A percentile compares a stretch with the other conserved stretches of the same genome.
Conservation (phyloP, 148 eudicot genomes). For the Diospyros lotus region DNA sequence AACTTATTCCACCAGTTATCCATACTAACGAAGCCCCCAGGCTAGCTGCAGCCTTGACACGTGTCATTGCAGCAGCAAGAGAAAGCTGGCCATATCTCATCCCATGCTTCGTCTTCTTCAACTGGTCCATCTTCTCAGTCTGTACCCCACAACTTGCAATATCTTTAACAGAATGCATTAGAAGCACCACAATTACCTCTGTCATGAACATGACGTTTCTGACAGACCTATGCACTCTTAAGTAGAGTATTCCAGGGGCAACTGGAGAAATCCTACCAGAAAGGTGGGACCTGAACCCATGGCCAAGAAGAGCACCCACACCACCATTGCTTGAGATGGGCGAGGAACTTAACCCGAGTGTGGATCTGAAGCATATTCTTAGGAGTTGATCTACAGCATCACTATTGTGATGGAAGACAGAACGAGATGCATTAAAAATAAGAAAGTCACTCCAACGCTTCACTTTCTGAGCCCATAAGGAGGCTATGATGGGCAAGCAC, state of each 20-base stretch:
- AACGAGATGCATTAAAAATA: slow-evolving; percentile 75
- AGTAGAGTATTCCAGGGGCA: slow-evolving; percentile 89
- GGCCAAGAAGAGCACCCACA: slow-evolving; percentile 89
- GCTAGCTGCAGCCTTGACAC: slow-evolving; percentile 74
- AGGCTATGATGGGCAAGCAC: slow-evolving; percentile 82
- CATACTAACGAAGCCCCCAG: slow-evolving; percentile 84
- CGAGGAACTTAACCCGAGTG: slow-evolving; percentile 54
- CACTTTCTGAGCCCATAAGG: slow-evolving; percentile 94
- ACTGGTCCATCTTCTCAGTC: slow-evolving; percentile 37
- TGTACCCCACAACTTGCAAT: slow-evolving; percentile 50
- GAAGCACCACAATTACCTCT: slow-evolving; percentile 62
- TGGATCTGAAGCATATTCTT: slow-evolving; percentile 60
- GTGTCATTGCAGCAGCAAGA: slow-evolving; percentile 63
- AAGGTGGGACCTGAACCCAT: slow-evolving; percentile 69
- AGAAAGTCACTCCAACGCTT: slow-evolving; percentile 96
- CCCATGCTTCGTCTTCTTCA: slow-evolving; percentile 42
- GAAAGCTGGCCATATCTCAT: slow-evolving; percentile 72
- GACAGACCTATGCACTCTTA: slow-evolving; percentile 64
- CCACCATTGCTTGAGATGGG: slow-evolving; percentile 51
- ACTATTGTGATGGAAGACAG: slow-evolving; percentile 80
- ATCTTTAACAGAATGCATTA: slow-evolving; percentile 68
- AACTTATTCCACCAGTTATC: slow-evolving; percentile 67
- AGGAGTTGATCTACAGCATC: slow-evolving; percentile 87
- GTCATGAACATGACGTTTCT: slow-evolving; percentile 55
- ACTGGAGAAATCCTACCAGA: slow-evolving; percentile 72